Evolutionary conservation across 306 rosid genomes (phyloP).

Genomic region (Rubus idaeus): DNA sequence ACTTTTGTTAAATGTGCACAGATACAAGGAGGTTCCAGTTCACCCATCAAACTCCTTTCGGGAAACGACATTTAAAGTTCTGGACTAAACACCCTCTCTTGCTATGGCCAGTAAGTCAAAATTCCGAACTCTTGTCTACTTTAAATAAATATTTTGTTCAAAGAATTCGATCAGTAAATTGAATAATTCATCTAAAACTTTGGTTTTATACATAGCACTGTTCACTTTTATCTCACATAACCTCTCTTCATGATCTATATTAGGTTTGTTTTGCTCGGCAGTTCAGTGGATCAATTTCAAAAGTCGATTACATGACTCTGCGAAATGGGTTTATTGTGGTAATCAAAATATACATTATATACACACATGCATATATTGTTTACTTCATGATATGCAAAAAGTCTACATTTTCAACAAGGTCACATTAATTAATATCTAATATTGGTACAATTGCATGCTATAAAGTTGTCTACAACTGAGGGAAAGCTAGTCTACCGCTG

Average conservation of each 20-base stretch:
- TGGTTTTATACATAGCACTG: no score
- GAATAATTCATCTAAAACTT: no score
- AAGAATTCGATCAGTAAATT: no score
- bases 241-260: neutral
- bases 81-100: slow-evolving; percentile 48
- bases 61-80: slow-evolving; percentile 56
- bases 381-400: neutral
- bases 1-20: slow-evolving; percentile 5
- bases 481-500: neutral
- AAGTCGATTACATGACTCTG: slow-evolving; percentile 63
- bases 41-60: slow-evolving; percentile 49
- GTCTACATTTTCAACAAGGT: neutral
- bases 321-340: slow-evolving; percentile 65
- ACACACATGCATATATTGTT: neutral
- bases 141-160: no score
- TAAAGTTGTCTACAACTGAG: no score
- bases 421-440: no score
- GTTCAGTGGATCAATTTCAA: slow-evolving; percentile 54
- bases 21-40: slow-evolving; percentile 60
- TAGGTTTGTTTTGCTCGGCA: slow-evolving; percentile 60
- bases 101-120: slow-evolving; percentile 52
- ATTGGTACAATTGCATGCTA: no score
- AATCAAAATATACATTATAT: slow-evolving; percentile 22
- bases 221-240: no score
- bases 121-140: neutral